phyloP scores from a whole-genome alignment of 2,329 filamentous ascomycete genomes.

The Orbilia brochopaga region DNA sequence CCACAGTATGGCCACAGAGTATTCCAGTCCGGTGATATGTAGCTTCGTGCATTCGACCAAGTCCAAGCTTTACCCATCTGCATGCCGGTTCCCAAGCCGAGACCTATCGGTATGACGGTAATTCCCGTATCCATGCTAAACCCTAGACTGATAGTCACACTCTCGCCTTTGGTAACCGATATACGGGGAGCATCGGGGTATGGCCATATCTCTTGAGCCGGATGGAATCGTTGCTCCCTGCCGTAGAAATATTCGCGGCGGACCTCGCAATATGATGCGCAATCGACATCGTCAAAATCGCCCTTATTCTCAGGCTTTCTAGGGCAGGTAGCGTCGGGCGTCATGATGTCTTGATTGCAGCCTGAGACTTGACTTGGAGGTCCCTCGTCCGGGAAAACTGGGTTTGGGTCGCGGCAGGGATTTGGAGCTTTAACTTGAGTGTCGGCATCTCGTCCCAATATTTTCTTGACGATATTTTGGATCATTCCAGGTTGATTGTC shows the following conservation, averaged over 20 bases:
- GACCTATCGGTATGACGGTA: background rate
- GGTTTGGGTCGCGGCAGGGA: conserved; percentile 43
- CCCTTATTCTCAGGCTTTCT: conserved; percentile 10
- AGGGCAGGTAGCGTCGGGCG: conserved; percentile 21
- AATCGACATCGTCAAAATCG: background rate
- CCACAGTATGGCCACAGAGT: conserved; percentile 34
- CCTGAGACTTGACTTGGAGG: conserved; percentile 23
- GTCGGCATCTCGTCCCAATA: background rate
- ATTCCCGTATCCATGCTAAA: conserved; percentile 15
- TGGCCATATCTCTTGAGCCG: conserved; percentile 35
- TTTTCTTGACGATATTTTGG: conserved; percentile 20
- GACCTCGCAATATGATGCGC: conserved; percentile 26
- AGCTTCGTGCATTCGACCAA: conserved; percentile 19
- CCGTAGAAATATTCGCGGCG: conserved; percentile 39
- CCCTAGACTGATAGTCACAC: conserved; percentile 2
- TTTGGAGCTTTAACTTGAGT: conserved; percentile 3
- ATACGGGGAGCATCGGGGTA: conserved; percentile 34
- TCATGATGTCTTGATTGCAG: conserved; percentile 24
- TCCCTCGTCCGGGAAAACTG: conserved; percentile 39
- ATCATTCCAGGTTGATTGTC: too few relatives aligned
- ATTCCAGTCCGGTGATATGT: conserved; percentile 21
- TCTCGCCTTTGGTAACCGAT: conserved; percentile 28
- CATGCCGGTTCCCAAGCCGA: conserved; percentile 12
- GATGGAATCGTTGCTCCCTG: conserved; percentile 33
- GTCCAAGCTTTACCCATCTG: conserved; percentile 13